Percentiles rank a stretch among this genome's conserved stretches.
Conservation (phyloP, 768 basidiomycete genomes). For the Tylopilus felleus region DNA sequence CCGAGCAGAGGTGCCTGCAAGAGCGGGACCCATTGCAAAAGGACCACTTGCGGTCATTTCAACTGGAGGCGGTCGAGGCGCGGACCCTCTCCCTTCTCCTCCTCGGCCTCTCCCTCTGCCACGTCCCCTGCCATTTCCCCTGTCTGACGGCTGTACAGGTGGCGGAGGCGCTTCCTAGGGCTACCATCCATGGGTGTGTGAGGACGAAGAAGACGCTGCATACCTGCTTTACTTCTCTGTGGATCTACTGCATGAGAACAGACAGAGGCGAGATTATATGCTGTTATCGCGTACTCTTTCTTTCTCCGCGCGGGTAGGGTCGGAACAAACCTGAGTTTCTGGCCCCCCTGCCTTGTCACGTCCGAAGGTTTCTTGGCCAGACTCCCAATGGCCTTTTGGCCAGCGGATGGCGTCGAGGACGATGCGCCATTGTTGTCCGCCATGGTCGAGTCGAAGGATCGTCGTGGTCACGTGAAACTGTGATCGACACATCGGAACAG, state of each 20-base stretch:
- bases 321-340: slow-evolving; percentile 79
- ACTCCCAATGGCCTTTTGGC: slow-evolving; percentile 69
- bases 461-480: slow-evolving; percentile 18
- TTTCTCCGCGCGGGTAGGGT: slow-evolving; percentile 72
- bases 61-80: slow-evolving; percentile 45
- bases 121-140: slow-evolving; percentile 45
- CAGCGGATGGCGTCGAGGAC: slow-evolving; percentile 19
- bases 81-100: slow-evolving; percentile 46
- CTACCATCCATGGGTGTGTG: slow-evolving; percentile 3
- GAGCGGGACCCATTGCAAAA: slow-evolving; percentile 81
- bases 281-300: slow-evolving; percentile 62
- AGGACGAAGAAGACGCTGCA: slow-evolving; percentile 17
- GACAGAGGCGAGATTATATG: neutral
- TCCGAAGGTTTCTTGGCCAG: slow-evolving; percentile 69
- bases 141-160: slow-evolving; percentile 32
- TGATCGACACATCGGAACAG: neutral
- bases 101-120: slow-evolving; percentile 52
- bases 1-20: slow-evolving; percentile 52
- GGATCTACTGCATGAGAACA: slow-evolving; percentile 15
- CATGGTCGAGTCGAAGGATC: slow-evolving; percentile 9
- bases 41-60: slow-evolving; percentile 87
- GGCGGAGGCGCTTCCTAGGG: slow-evolving; percentile 48
- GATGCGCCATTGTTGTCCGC: slow-evolving; percentile 5
- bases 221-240: slow-evolving; percentile 66
- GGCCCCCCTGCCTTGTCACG: slow-evolving; percentile 69